Percentiles rank a stretch among this genome's conserved stretches.
phyloP scores from a whole-genome alignment of 441 rosid genomes.

The Eutrema salsugineum region DNA sequence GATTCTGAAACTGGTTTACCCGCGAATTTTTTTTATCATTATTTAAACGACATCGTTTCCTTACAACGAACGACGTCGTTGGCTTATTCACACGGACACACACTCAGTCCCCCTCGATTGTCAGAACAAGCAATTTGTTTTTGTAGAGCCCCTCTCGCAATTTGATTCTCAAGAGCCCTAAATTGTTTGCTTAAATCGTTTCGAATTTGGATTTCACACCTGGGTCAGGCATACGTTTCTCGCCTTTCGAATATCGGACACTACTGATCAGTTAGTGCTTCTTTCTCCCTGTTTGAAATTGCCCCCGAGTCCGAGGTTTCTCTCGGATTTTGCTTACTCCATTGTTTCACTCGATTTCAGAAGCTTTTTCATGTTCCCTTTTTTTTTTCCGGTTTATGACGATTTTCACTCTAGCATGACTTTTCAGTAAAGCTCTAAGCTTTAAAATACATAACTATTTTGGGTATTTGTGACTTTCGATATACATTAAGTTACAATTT shows the following conservation, averaged over 20 bases:
- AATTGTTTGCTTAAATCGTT: too few species aligned
- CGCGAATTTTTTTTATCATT: too few species aligned
- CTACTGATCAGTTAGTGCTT: not conserved
- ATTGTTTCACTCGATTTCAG: too few species aligned
- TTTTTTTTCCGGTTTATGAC: not conserved
- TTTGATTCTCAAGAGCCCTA: not conserved
- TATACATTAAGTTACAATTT: too few species aligned
- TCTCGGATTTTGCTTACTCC: not conserved
- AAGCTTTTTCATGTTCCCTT: too few species aligned
- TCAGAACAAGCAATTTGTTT: too few species aligned
- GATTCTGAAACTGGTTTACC: too few species aligned
- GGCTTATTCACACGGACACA: not conserved
- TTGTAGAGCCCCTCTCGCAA: not conserved
- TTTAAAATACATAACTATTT: too few species aligned
- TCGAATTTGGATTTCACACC: not conserved
- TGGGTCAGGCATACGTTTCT: not conserved
- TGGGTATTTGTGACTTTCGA: too few species aligned
- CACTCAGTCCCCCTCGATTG: not conserved
- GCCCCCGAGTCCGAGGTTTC: not conserved
- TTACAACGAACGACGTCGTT: not conserved
- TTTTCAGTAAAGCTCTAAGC: too few species aligned
- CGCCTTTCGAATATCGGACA: not conserved
- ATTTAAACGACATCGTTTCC: not conserved
- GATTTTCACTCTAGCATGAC: not conserved
- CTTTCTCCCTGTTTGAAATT: not conserved